These are phyloP conservation scores for Striga asiatica DNA, from an alignment of 257 asterid genomes.

Conservation along the genomic window DNA sequence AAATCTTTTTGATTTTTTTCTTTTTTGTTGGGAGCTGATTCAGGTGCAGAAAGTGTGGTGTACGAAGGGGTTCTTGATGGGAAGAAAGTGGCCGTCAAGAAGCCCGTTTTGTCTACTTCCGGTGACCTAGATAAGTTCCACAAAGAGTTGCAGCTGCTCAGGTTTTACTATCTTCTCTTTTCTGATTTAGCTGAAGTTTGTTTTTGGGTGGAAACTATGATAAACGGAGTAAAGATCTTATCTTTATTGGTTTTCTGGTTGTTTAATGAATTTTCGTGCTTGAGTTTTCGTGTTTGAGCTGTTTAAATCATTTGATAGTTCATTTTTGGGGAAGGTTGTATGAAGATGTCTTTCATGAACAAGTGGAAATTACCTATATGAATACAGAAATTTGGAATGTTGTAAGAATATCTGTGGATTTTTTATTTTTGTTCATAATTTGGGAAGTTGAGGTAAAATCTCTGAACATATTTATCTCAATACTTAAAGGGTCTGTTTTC, in stretches of 20 bases:
- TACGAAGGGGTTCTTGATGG: slow-evolving; percentile 61
- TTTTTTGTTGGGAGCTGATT: background rate
- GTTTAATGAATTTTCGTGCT: no score
- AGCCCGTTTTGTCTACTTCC: slow-evolving; percentile 74
- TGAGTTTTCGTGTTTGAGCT: no score
- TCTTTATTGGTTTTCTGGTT: no score
- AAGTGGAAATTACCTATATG: no score
- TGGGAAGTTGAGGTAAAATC: no score
- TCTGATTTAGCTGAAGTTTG: background rate
- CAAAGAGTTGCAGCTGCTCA: slow-evolving; percentile 51
- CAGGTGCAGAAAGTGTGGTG: slow-evolving; percentile 91
- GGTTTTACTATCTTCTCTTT: slow-evolving; percentile 13
- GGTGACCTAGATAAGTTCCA: slow-evolving; percentile 70
- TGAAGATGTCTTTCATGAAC: no score
- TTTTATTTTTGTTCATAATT: no score
- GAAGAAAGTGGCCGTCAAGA: slow-evolving; percentile 65
- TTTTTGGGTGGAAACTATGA: background rate
- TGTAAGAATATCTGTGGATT: no score
- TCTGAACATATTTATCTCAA: no score
- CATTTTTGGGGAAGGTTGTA: no score
- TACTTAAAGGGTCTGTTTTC: no score
- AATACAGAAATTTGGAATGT: background rate
- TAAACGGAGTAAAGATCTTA: background rate
- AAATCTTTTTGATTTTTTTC: background rate
- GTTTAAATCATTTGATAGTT: no score